Percentiles rank a stretch among this genome's conserved stretches.
Evolutionary conservation across 1,284 basidiomycete genomes (phyloP).

Genomic region (Rhodotorula mucilaginosa): DNA sequence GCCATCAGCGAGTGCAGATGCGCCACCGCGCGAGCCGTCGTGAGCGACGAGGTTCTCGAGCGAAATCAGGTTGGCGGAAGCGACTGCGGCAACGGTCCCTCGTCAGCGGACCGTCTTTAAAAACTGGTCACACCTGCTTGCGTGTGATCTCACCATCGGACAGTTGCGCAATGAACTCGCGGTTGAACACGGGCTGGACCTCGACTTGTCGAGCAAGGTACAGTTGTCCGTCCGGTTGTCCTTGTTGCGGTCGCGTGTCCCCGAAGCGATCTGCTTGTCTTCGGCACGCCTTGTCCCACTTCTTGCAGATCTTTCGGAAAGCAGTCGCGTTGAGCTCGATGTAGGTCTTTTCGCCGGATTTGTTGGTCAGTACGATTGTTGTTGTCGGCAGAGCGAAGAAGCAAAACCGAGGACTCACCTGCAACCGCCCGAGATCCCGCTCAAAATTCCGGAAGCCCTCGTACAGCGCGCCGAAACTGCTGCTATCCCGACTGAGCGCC

Average conservation of each 20-base stretch:
- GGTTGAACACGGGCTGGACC: slow-evolving; percentile 95
- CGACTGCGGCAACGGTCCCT: slow-evolving; percentile 52
- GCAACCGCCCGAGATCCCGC: slow-evolving; percentile 91
- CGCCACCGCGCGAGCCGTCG: slow-evolving; percentile 49
- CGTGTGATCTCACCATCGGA: slow-evolving; percentile 62
- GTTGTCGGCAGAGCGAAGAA: too few relatives aligned
- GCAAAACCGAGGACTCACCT: slow-evolving; percentile 57
- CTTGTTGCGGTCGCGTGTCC: slow-evolving; percentile 63
- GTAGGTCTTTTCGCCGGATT: slow-evolving; percentile 65
- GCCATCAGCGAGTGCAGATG: slow-evolving; percentile 65
- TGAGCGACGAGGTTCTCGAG: slow-evolving; percentile 63
- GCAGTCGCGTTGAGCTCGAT: slow-evolving; percentile 97
- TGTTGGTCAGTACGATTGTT: too few relatives aligned
- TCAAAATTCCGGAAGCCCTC: slow-evolving; percentile 95
- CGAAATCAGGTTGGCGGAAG: slow-evolving; percentile 87
- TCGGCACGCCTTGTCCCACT: slow-evolving; percentile 78
- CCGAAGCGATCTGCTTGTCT: slow-evolving; percentile 40
- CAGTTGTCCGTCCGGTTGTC: slow-evolving; percentile 86
- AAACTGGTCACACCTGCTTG: not conserved
- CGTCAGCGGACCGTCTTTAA: not conserved
- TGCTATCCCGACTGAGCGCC: slow-evolving; percentile 57
- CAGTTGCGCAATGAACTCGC: slow-evolving; percentile 95
- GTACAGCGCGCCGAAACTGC: slow-evolving; percentile 55
- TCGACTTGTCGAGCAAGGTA: slow-evolving; percentile 97
- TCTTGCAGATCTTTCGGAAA: slow-evolving; percentile 93